Evolutionary conservation across 768 basidiomycete species (phyloP), one percentile per base, ranked within the genome.

Genomic region (Crucibulum laeve): DNA sequence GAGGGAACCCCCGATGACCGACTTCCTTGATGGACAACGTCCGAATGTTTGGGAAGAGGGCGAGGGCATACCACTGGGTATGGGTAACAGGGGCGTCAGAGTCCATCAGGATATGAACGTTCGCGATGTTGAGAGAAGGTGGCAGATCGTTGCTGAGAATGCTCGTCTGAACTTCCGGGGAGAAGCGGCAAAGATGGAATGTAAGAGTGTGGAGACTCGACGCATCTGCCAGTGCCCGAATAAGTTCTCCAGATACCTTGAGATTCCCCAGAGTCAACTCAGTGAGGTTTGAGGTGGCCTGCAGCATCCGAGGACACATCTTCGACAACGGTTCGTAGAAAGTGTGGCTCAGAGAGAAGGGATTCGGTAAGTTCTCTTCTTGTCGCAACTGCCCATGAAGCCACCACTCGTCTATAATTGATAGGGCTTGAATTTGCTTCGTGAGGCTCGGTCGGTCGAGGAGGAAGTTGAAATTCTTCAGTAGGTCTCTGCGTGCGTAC

Each of bases 381-480:
- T 51, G 43, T 21, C 50, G 52, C 1, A 48, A 52, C 13, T 53
- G 46, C 17, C 53, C 52, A 38, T 42, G 51, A 7, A 53, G 50
- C 46, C 50, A 52, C 56, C 56, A 57, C 41, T 57, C 56, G 44
- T 57, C 56, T 5, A 47, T 44, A 10, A 57, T 23, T 2, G 50
- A 46, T 7, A 57, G 47, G 28, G 35, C 44, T 18, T 53, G 52
- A 36, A 57, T 46, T 26, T 46, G 53, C 3, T 25, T 42, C 22
- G 32, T 44, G 39, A 57, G 37, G 28, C 47, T 50, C 4, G 53
- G 51, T 11, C 43, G 45, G 6, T 41, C 22, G 19, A 50, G 34
- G 21, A 55, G 23, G 30, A 55, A 55, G 14, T 47, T 39, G 5
- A 50, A 49, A 15, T 51, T 53, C 24, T 47, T 44, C 18, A 50